Percentiles rank a stretch among this genome's conserved stretches.
Evolutionary conservation across 306 rosid genomes (phyloP).

Genomic region (Cicer bijugum): DNA sequence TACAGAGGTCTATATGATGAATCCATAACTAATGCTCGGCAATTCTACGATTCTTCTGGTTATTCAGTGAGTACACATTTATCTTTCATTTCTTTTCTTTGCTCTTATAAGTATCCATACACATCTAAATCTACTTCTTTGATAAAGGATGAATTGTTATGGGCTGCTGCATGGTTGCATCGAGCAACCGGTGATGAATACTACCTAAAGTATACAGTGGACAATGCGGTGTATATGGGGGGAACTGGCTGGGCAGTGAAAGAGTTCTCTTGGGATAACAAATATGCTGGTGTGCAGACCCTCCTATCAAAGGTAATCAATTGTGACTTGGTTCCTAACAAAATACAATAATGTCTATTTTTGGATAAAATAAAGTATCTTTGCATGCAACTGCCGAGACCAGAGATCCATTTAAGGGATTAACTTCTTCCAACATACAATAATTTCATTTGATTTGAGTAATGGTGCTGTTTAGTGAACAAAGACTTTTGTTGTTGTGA

Average conservation of each 20-base stretch:
- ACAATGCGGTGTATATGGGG: constrained; percentile 75
- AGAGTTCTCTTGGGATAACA: constrained; percentile 95
- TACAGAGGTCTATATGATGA: constrained; percentile 78
- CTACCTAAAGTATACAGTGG: constrained; percentile 77
- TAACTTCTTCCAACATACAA: background rate
- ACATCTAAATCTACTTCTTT: background rate
- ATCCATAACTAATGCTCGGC: constrained; percentile 56
- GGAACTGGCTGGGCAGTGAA: constrained; percentile 88
- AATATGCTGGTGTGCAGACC: constrained; percentile 82
- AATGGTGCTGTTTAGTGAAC: no score
- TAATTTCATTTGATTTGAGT: background rate
- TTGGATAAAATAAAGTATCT: no score
- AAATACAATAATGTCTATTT: background rate
- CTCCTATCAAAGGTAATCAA: constrained; percentile 74
- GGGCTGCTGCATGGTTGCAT: constrained; percentile 90
- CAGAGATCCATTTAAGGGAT: no score
- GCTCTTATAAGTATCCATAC: background rate
- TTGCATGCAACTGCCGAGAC: no score
- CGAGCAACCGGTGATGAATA: constrained; percentile 70
- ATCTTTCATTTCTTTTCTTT: background rate
- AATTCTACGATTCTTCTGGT: constrained; percentile 79
- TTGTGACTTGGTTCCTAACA: background rate
- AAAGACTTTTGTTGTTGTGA: background rate
- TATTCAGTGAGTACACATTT: constrained; percentile 58
- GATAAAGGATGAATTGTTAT: constrained; percentile 79